Evolutionary conservation across 148 eudicot species (phyloP).

Genomic region (Amaranthus palmeri): DNA sequence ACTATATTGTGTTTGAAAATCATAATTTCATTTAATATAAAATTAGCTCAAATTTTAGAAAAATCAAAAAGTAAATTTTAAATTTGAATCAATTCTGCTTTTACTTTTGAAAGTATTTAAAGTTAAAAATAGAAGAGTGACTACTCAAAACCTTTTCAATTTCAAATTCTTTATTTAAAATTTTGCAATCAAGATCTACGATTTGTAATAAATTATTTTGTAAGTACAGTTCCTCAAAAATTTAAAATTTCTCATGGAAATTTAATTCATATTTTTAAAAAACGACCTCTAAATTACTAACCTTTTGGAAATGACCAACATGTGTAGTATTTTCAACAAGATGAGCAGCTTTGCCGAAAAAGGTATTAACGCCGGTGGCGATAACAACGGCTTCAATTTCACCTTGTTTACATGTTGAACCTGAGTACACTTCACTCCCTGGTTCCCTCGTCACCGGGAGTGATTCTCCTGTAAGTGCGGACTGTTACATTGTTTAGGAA

Average conservation of each 20-base stretch:
- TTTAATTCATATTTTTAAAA: neutral
- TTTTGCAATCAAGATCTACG: no score
- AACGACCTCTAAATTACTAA: neutral
- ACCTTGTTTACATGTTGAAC: conserved; percentile 84
- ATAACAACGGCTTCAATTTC: conserved; percentile 75
- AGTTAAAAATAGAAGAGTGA: no score
- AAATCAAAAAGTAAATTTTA: no score
- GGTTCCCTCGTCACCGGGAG: conserved; percentile 71
- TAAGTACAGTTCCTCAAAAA: no score
- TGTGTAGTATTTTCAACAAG: conserved; percentile 69
- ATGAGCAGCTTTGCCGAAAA: conserved; percentile 90
- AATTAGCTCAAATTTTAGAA: no score
- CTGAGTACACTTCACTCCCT: conserved; percentile 66
- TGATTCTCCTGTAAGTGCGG: conserved; percentile 85
- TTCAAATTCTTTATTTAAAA: no score
- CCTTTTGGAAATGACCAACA: conserved; percentile 87
- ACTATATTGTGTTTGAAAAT: no score
- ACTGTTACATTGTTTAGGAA: conserved; percentile 29
- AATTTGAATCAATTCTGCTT: no score
- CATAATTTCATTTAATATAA: no score
- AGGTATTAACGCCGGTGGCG: conserved; percentile 75
- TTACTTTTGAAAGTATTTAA: no score
- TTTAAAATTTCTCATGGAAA: neutral
- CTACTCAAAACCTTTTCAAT: no score
- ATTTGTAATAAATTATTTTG: no score